These are phyloP conservation scores for Claviceps paspali DNA, from an alignment of 2,329 filamentous ascomycete genomes.

Conservation along the genomic window DNA sequence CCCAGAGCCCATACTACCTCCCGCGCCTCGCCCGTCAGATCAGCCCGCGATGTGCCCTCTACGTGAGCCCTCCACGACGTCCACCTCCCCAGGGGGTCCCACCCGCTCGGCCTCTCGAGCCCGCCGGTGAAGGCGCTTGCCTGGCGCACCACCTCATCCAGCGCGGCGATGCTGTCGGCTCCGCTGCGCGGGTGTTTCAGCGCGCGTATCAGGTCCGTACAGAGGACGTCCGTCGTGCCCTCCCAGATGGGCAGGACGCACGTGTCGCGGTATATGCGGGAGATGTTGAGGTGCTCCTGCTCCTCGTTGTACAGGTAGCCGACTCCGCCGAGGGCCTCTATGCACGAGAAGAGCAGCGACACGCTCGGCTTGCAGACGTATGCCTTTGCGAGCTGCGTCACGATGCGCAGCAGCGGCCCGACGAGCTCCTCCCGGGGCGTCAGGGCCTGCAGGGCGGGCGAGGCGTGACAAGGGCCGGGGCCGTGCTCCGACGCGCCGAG, in stretches of 20 bases:
- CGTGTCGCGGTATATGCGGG: slow-evolving; percentile 49
- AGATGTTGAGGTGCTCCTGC: slow-evolving; percentile 49
- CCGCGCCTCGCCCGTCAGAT: slow-evolving; percentile 31
- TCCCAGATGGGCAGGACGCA: slow-evolving; percentile 54
- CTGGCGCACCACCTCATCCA: slow-evolving; percentile 24
- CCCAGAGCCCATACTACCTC: slow-evolving; percentile 27
- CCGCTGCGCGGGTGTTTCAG: slow-evolving; percentile 29
- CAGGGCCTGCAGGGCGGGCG: slow-evolving; percentile 14
- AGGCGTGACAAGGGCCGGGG: slow-evolving; percentile 1
- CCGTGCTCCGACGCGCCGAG: slow-evolving; percentile 39
- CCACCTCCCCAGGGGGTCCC: slow-evolving; percentile 24
- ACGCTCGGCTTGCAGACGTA: slow-evolving; percentile 36
- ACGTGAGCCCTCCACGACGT: slow-evolving; percentile 21
- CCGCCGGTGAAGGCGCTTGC: slow-evolving; percentile 12
- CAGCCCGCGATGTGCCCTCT: slow-evolving; percentile 17
- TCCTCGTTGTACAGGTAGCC: slow-evolving; percentile 51
- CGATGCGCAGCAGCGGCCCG: slow-evolving; percentile 34
- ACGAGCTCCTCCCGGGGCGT: slow-evolving; percentile 19
- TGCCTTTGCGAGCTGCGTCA: slow-evolving; percentile 47
- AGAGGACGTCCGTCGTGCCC: slow-evolving; percentile 57
- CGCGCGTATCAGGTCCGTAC: slow-evolving; percentile 32
- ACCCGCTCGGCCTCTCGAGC: slow-evolving; percentile 11
- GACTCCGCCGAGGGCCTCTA: slow-evolving; percentile 51
- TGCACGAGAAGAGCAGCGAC: slow-evolving; percentile 36
- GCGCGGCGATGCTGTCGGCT: slow-evolving; percentile 22